Evolutionary conservation across 163 green algal species (phyloP), one percentile per base, ranked within the genome.

Genomic region (Picocystis sp.): DNA sequence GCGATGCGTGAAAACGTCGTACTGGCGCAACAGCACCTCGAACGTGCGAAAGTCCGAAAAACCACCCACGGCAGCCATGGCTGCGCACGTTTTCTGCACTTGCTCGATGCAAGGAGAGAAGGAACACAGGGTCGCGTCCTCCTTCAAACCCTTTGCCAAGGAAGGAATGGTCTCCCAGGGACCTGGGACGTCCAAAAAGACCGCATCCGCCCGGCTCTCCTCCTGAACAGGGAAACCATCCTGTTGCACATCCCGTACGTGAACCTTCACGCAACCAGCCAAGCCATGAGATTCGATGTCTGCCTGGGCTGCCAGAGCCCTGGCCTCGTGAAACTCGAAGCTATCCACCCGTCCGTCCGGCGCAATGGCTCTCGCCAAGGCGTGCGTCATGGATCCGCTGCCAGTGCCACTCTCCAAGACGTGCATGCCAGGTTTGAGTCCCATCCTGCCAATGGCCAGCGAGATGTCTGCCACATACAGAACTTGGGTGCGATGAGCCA

Each of bases 401-500:
- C 91, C 91, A 0, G 91, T 99, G 43, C 91, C 91, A 22, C 65
- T 82, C 73, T 98, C 90, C 29, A 97, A 66, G 14, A 93, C 73
- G 61, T 21, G 22, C 50, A 22, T 64, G 29, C 89, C 89, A 9
- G 86, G 84, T 2, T 55, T 53, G 48, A 97, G 74, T 35, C 92
- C 87, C 47, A 98, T 66, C 43, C 81, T 66, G 5, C 67, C 57
- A 38, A 71, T 70, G 1, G 94, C 63, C 55, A 94, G 63, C 42
- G 57, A 68, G 61, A 96, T 95, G 74, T 98, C 89, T 11, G 85
- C 76, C 0, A 84, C 60, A 63, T 98, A 98, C 19, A 98, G 66
- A 63, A 98, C 94, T 56, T 99, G 90, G 12, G 90, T 99, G 41
- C 90, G 71, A 67, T 99, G 90, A 2, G 64, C 57, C 46, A 98